Evolutionary conservation across 441 rosid genomes (phyloP).

Genomic region (Brassica hybrid): DNA sequence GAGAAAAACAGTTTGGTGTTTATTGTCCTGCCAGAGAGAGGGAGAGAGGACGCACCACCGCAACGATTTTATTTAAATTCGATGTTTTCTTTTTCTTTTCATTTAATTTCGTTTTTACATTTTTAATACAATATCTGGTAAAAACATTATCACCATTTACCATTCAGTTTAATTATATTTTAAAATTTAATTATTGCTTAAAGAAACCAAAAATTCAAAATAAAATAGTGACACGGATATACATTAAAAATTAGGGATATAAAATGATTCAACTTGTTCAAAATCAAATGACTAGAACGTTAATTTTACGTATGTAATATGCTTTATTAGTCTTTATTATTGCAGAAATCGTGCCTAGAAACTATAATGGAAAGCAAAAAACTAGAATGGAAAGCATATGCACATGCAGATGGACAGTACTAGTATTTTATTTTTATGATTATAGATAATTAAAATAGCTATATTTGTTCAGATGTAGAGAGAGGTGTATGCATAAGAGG

Average conservation of each 20-base stretch:
- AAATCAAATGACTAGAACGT: conserved; percentile 22
- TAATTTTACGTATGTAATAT: conserved; percentile 18
- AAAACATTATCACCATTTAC: neutral
- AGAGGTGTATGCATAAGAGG: conserved; percentile 25
- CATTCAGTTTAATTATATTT: neutral
- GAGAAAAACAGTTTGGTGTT: conserved; percentile 30
- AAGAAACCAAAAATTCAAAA: neutral
- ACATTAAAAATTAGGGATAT: neutral
- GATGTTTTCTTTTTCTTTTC: neutral
- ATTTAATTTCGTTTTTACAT: neutral
- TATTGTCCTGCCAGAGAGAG: conserved; percentile 21
- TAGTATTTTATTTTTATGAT: neutral
- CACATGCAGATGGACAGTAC: conserved; percentile 40
- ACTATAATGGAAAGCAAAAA: conserved; percentile 1
- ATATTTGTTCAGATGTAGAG: conserved; percentile 15
- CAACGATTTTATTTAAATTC: conserved; percentile 26
- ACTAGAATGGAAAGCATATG: conserved; percentile 37
- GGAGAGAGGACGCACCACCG: conserved; percentile 17
- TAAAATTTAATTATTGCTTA: neutral
- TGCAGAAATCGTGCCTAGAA: conserved; percentile 40
- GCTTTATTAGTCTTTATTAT: conserved; percentile 32
- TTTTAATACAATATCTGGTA: neutral
- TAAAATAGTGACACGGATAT: neutral
- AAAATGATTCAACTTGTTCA: neutral
- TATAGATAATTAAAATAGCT: neutral